Conservation (phyloP, 768 basidiomycete genomes). For the Russula lepida region DNA sequence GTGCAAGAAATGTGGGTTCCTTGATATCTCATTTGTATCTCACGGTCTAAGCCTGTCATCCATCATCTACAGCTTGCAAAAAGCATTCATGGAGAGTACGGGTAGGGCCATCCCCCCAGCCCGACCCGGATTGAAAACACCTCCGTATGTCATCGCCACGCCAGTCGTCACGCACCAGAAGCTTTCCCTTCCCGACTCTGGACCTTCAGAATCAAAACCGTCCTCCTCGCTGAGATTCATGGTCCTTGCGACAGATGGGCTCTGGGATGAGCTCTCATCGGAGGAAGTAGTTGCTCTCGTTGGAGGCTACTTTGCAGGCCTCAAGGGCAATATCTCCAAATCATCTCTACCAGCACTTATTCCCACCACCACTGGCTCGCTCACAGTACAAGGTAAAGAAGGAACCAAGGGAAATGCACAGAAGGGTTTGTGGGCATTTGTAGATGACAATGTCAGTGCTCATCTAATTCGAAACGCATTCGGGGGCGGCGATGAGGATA, state of each 20-base stretch:
- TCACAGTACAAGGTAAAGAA: slow-evolving; percentile 58
- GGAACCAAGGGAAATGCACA: slow-evolving; percentile 29
- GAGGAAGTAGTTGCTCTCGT: slow-evolving; percentile 85
- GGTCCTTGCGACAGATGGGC: slow-evolving; percentile 82
- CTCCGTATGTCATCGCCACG: slow-evolving; percentile 83
- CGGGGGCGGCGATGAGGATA: slow-evolving; percentile 63
- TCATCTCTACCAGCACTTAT: slow-evolving; percentile 46
- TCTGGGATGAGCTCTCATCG: slow-evolving; percentile 49
- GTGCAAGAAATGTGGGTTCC: slow-evolving; percentile 59
- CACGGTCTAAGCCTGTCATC: neutral
- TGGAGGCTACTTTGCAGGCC: slow-evolving; percentile 67
- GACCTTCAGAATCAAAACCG: slow-evolving; percentile 27
- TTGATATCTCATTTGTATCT: neutral
- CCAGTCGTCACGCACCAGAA: slow-evolving; percentile 78
- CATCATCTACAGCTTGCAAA: slow-evolving; percentile 38
- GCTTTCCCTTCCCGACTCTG: slow-evolving; percentile 42
- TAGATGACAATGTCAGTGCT: slow-evolving; percentile 67
- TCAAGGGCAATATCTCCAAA: slow-evolving; percentile 58
- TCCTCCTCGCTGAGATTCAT: slow-evolving; percentile 52
- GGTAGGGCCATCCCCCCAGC: slow-evolving; percentile 49
- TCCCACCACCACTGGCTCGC: slow-evolving; percentile 44
- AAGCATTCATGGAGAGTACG: slow-evolving; percentile 61
- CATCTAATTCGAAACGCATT: slow-evolving; percentile 90
- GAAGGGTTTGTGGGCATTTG: slow-evolving; percentile 65
- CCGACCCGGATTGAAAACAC: slow-evolving; percentile 65